Base-by-base conservation (phyloP, 352 stramenopile genomes). In the Phytophthora pluvialis region DNA sequence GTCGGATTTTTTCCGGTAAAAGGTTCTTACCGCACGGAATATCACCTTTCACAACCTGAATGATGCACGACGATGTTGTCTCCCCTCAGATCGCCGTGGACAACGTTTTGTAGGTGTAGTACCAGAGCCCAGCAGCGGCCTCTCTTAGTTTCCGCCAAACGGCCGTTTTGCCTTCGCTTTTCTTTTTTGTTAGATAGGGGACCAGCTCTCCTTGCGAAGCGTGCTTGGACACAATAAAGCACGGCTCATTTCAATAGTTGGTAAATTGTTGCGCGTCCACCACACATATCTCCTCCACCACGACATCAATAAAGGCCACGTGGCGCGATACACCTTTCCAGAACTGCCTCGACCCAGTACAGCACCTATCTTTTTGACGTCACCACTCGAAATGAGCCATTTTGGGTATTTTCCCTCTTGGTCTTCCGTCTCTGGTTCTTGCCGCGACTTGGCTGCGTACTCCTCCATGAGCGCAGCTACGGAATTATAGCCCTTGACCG, bases 21-120 rank as follows among this genome's bases (percentile, higher is more conserved):
- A 9, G 3, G 28, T 36, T 7, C 11, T 7, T 26, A 36, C 15
- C 12, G 25, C 15, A 49, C 2, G 43, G 43, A 5, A 11, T 25
- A 10, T 32, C 11, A 26, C 15, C 4, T 25, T 21, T 49, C 25
- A 49, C 43, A 2, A 2, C 21, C 21, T 21, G 21, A 21, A 21
- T 21, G 21, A 21, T 21, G 21, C 21, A 21, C 4, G 43, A 81
- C 70, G 33, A 78, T 72, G 53, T 61, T 61, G 40, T 61, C 45
- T 16, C 53, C 28, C 67, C 61, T 32, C 11, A 61, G 54, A 21
- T 62, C 54, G 2, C 70, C 66, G 25, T 81, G 73, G 25, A 79
- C 71, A 16, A 79, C 56, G 11, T 45, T 48, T 7, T 47, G 12
- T 3, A 31, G 9, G 33, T 73, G 65, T 0, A 73, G 47, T 73